Evolutionary conservation across 2,329 filamentous ascomycete genomes (phyloP), one percentile per base, ranked within the genome.

Genomic region (Penicillium paneum): DNA sequence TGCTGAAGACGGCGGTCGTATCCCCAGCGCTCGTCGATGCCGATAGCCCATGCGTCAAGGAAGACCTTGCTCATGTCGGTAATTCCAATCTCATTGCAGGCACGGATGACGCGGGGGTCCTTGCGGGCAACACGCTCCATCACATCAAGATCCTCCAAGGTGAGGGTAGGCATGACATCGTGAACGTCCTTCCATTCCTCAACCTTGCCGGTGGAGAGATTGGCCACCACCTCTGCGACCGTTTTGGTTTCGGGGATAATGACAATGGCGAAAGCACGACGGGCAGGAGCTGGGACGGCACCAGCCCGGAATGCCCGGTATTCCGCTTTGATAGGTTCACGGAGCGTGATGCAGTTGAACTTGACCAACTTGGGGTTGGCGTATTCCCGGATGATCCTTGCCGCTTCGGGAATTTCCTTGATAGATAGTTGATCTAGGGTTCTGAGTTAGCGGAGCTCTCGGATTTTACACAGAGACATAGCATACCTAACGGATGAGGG

Each of bases 281-380:
- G 67, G 21, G 67, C 66, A 5, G 70, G 70, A 19, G 62, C 60
- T n/a, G 68, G 65, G 2, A 63, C 64, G n/a, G 55, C 55, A 3
- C 67, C 66, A 15, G 58, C 55, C 21, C 64, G 65, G 50, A 81
- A 70, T n/a, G 67, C 64, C 26, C 59, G 40, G 52, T 70, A 70
- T 43, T 71, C 66, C 24, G 56, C 56, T 55, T 70, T 71, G 83
- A 1, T 53, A 12, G 68, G 68, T 43, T 71, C 80, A 79, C 55
- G 87, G 81, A 52, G 87, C 83, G 40, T 82, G 85, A 71, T 60
- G 59, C 68, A 72, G 58, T 71, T 70, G 60, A 72, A 73, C 29
- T 71, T 72, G 59, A 71, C 45, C 12, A 64, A 58, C 51, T 64
- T 66, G 21, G 67, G 67, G 46, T 52, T 63, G n/a, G 56, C 60